Base-by-base conservation (phyloP, 805 yeast species). In the Saccharomycopsis olivae region DNA sequence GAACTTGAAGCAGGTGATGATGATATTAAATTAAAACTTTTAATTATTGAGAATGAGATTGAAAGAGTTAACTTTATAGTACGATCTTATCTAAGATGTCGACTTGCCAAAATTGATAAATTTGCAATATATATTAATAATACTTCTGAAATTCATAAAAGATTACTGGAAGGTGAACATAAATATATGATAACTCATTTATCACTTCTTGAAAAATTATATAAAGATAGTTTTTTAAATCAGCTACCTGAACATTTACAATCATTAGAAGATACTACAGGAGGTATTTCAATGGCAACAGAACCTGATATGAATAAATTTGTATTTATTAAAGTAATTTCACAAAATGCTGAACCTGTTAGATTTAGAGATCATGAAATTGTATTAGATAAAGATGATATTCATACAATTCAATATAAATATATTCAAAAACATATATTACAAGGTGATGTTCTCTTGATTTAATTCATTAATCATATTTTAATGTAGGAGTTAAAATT, bases 41-140 rank as follows among this genome's bases (percentile, higher is more conserved):
- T 92, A 63, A 73, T 94, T 18, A 78, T 89, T 50, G 98, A 92
- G 54, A 80, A 94, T 11, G 97, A 92, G 50, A 68, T 92, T 18
- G 97, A 92, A 51, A 64, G 98, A 41, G 72, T 86, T 23, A 85
- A 79, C 51, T 92, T 79, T 55, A 58, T 89, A 27, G 65, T 88
- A n/a, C 62, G 96, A 38, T 70, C 85, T 11, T 89, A 86, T 55
- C 63, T 88, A 25, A 68, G 98, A 46, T 71, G 89, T 5, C 65
- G 98, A 43, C 57, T 87, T 41, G 61, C 64, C 45, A 88, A 83
- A 58, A 72, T 92, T 35, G 96, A 87, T 60, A 69, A 67, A 47
- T 78, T 62, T 57, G 66, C 85, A 19, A 61, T 82, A 3, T 75
- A 63, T 51, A 74, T 85, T 45, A 65, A 75, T 43, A 17, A 33